Base-by-base conservation (phyloP, 1,139 yeast genomes). In the Candida mesenterica region DNA sequence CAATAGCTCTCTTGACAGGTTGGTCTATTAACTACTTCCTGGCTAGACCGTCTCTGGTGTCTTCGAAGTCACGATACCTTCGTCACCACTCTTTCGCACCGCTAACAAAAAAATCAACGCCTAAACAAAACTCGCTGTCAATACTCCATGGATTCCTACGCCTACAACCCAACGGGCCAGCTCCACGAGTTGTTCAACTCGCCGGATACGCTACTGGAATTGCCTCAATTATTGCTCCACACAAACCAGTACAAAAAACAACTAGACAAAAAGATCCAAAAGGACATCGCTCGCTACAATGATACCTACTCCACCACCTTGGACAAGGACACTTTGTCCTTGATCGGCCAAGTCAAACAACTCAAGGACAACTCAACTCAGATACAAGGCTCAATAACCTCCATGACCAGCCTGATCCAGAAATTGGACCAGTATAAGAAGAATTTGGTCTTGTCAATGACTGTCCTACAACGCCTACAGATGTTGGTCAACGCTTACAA, bases 401-500 rank as follows among this genome's bases (percentile, higher is more conserved):
- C 58, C 9, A 83, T 88, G 75, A 90, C 97, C 0, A 68, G 77
- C 4, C 84, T 82, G 32, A 89, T 94, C 40, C 85, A 87, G 48
- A 67, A 73, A 24, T 68, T 92, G 40, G 98, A 92, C 57, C 77
- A 75, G 36, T 81, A 89, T 30, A 94, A 92, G 63, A 78, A 77
- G 54, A 92, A 92, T 55, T 65, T 92, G 35, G 90, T 88, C 3
- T 68, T 78, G 24, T 79, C 94, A 10, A 86, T 92, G 85, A 88
- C 95, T 1, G 79, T 90, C 24, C 70, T 92, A 43, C 86, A 92
- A 51, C 72, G 96, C 42, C 69, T 94, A 24, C 96, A 89, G 53
- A 90, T 90, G 85, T 68, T 92, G 36, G 72, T 87, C 3, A 80
- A 80, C 23, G 94, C 96, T 10, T 84, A 83, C 54, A 79, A 79